phyloP scores from a whole-genome alignment of 2,329 filamentous ascomycete genomes.

The Xylariomycetidae sp. region DNA sequence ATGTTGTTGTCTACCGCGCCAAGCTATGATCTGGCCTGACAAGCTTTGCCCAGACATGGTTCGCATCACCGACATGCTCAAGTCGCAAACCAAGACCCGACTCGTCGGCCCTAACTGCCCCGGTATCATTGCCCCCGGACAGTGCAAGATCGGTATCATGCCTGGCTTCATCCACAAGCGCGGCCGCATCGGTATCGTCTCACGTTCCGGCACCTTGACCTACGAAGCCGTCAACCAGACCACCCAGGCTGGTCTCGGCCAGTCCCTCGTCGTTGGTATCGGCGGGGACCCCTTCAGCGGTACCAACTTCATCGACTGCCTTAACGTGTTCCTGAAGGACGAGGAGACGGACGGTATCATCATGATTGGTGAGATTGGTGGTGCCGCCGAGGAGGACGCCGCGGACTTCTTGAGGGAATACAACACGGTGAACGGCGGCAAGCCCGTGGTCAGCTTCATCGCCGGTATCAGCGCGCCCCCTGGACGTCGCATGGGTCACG shows the following conservation, averaged over 20 bases:
- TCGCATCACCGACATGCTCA: slow-evolving; percentile 95
- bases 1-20: slow-evolving; percentile 29
- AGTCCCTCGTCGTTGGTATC: slow-evolving; percentile 97
- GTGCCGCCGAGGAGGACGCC: slow-evolving; percentile 94
- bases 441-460: slow-evolving; percentile 97
- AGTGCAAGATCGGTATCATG: slow-evolving; percentile 99
- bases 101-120: slow-evolving; percentile 97
- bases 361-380: slow-evolving; percentile 99
- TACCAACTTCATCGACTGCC: slow-evolving; percentile 99
- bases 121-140: slow-evolving; percentile 87
- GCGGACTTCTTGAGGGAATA: slow-evolving; percentile 90
- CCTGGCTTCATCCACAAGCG: slow-evolving; percentile 99
- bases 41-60: slow-evolving; percentile 71
- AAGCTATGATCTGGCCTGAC: slow-evolving; percentile 5
- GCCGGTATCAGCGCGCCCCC: slow-evolving; percentile 96
- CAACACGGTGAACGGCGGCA: slow-evolving; percentile 78
- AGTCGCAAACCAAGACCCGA: slow-evolving; percentile 94
- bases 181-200: slow-evolving; percentile 97
- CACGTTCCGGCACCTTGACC: slow-evolving; percentile 93
- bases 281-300: slow-evolving; percentile 98
- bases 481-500: slow-evolving; percentile 96
- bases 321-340: slow-evolving; percentile 94
- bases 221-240: slow-evolving; percentile 99
- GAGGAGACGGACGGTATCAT: slow-evolving; percentile 98
- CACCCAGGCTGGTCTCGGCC: slow-evolving; percentile 90